Base-by-base conservation (phyloP, 2,329 filamentous ascomycete species). In the Aspergillus fumigatiaffinis region DNA sequence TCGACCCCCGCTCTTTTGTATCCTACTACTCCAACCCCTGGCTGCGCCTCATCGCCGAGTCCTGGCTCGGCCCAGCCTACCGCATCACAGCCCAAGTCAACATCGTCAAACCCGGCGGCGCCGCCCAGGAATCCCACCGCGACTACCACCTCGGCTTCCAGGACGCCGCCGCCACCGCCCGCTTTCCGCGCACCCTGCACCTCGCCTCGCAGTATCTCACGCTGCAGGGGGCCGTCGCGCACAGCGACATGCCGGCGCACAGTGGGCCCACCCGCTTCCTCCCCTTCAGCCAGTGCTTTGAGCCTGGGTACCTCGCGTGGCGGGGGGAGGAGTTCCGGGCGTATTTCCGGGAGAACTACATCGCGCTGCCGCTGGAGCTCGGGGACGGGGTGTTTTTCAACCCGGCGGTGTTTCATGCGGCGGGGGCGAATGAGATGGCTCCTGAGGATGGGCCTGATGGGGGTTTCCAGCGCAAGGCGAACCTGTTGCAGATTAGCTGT, bases 91-190 rank as follows among this genome's bases (percentile, higher is more conserved):
- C 83, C 0, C 85, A 87, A 66, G 81, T 86, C 44, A 88, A 88
- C 65, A 79, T 86, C 51, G 84, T 87, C 8, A 79, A 80, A 46
- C 84, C 85, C 0, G 83, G 84, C 20, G 83, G 82, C 0, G 73
- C 77, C 38, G 76, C 85, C 0, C 85, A 88, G 64, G 78, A 81
- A 28, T 76, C 75, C 7, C 85, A 88, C 65, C 77, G 85, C 1
- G 85, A 88, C 65, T 87, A 87, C 65, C 85, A 87, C 63, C 76
- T 88, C 1, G 85, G 85, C 0, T 87, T 87, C 70, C 83, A 86
- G 67, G 82, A 79, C 0, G 66, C 76, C 2, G 77, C 77, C 6
- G 72, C 71, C 1, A 79, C 77, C 47, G 74, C 76, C 0, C 70
- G 66, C 20, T 84, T 81, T 58, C 84, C 85, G 0, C 77, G 75